Conservation (phyloP, 2,329 filamentous ascomycete species). For the Nigrograna mackinnonii region DNA sequence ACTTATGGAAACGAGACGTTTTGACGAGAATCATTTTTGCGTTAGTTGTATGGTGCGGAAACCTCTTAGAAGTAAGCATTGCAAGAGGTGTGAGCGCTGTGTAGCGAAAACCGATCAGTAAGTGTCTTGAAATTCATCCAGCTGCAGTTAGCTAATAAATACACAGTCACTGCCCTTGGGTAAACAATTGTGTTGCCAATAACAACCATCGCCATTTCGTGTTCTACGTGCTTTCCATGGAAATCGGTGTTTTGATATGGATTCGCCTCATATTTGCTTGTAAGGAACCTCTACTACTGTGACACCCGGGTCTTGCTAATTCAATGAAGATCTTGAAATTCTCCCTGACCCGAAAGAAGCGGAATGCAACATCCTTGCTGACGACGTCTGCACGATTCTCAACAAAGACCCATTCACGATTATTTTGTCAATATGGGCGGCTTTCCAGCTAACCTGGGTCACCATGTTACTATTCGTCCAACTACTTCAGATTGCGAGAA, state of each 20-base stretch:
- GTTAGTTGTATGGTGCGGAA: constrained; percentile 92
- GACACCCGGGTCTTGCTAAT: neutral
- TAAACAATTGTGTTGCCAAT: constrained; percentile 92
- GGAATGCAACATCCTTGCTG: constrained; percentile 75
- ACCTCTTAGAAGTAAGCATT: constrained; percentile 94
- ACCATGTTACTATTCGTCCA: constrained; percentile 97
- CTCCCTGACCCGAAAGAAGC: constrained; percentile 55
- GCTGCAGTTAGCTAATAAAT: constrained; percentile 20
- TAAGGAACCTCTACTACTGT: constrained; percentile 50
- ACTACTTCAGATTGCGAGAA: constrained; percentile 86
- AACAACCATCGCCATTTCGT: constrained; percentile 98
- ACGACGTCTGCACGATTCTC: constrained; percentile 73
- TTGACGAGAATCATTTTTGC: constrained; percentile 93
- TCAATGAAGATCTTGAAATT: constrained; percentile 64
- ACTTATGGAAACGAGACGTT: constrained; percentile 81
- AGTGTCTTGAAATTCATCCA: constrained; percentile 51
- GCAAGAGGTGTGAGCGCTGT: constrained; percentile 85
- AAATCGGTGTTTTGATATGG: constrained; percentile 72
- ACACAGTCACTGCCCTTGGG: constrained; percentile 87
- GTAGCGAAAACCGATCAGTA: constrained; percentile 97
- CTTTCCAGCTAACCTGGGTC: constrained; percentile 89
- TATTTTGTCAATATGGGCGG: constrained; percentile 76
- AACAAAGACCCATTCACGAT: constrained; percentile 85
- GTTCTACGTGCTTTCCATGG: constrained; percentile 80
- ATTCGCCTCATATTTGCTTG: constrained; percentile 74